Conservation (phyloP, 306 rosid species). For the Phaseolus lunatus region DNA sequence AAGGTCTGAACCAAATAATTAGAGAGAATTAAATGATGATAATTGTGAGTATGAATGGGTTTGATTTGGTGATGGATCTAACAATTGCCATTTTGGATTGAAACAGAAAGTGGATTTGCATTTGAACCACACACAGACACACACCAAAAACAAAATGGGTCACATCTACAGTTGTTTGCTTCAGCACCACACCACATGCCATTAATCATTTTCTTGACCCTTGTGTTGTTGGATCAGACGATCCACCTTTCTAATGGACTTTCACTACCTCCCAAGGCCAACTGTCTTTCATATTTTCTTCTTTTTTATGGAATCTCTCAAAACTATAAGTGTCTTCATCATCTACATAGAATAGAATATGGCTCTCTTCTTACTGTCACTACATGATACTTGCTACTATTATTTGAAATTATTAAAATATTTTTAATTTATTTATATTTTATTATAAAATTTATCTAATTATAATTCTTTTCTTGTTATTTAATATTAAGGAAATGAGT, state of each 20-base stretch:
- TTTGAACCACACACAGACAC: not conserved
- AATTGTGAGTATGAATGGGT: not conserved
- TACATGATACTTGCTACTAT: too few relatives aligned
- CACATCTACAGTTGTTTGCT: not conserved
- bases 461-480: too few relatives aligned
- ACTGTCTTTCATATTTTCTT: not conserved
- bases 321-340: not conserved
- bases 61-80: not conserved
- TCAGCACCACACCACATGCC: constrained; percentile 15
- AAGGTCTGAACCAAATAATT: too few relatives aligned
- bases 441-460: too few relatives aligned
- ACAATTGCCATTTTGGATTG: not conserved
- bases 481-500: too few relatives aligned
- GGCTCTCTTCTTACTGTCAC: not conserved
- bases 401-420: too few relatives aligned
- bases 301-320: not conserved
- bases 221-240: not conserved
- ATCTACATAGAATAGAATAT: not conserved
- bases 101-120: constrained; percentile 2
- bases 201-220: constrained; percentile 3
- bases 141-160: not conserved
- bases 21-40: not conserved
- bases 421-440: too few relatives aligned
- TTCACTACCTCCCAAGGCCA: constrained; percentile 32
- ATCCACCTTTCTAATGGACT: constrained; percentile 1